Evolutionary conservation across 495 filamentous ascomycete species (phyloP).

Genomic region (Neurospora sp.): DNA sequence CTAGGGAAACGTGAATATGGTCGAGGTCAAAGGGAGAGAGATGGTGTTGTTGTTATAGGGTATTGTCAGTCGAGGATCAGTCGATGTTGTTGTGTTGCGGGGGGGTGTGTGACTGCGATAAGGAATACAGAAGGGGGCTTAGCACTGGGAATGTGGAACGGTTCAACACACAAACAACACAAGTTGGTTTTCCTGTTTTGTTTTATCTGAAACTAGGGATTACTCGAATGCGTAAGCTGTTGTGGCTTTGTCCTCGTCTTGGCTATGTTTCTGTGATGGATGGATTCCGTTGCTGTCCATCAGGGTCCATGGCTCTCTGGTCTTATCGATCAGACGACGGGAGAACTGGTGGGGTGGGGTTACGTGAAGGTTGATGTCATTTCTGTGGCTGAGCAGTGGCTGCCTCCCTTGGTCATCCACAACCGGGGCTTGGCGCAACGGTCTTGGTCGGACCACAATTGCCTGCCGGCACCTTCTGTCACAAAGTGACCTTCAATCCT

Average conservation of each 20-base stretch:
- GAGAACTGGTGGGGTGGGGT: neutral
- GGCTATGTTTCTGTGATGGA: neutral
- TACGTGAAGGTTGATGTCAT: neutral
- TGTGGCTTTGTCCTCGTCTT: neutral
- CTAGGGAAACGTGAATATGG: neutral
- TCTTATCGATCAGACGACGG: neutral
- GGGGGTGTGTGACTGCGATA: neutral
- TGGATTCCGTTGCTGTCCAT: neutral
- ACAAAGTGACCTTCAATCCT: neutral
- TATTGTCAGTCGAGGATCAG: neutral
- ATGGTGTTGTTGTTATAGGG: neutral
- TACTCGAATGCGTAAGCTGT: neutral
- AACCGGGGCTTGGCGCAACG: neutral
- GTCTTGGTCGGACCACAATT: neutral
- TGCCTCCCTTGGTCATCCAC: neutral
- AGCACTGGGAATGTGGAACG: neutral
- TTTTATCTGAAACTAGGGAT: neutral
- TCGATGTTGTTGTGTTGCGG: neutral
- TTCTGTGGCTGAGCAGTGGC: neutral
- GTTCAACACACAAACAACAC: neutral
- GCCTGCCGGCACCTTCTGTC: neutral
- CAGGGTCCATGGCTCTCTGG: neutral
- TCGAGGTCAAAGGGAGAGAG: neutral
- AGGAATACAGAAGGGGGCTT: neutral
- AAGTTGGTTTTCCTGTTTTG: neutral